These are phyloP conservation scores for Colletotrichum salicis DNA, from an alignment of 2,329 filamentous ascomycete genomes.

Conservation along the genomic window DNA sequence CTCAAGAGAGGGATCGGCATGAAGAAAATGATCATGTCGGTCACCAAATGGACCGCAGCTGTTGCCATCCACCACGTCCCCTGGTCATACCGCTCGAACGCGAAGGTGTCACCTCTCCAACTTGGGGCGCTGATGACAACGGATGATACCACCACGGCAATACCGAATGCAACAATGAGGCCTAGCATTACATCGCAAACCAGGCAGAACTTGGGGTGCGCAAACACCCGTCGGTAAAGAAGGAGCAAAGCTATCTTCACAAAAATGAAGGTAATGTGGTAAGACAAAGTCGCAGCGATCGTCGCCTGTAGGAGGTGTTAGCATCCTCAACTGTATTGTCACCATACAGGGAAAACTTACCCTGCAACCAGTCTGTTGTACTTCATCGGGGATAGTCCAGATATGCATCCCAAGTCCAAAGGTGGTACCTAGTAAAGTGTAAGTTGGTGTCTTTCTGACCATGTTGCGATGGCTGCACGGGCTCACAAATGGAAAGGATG, in stretches of 20 bases:
- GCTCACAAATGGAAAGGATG: slow-evolving; percentile 7
- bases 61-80: slow-evolving; percentile 20
- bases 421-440: slow-evolving; percentile 1
- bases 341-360: neutral
- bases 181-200: slow-evolving; percentile 24
- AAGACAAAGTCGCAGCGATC: slow-evolving; percentile 15
- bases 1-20: slow-evolving; percentile 27
- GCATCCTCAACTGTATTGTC: neutral
- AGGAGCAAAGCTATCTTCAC: slow-evolving; percentile 28
- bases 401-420: slow-evolving; percentile 11
- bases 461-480: too few species aligned
- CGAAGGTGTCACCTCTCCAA: slow-evolving; percentile 16
- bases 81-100: slow-evolving; percentile 2
- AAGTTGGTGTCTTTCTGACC: neutral
- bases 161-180: slow-evolving; percentile 21
- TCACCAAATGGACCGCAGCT: slow-evolving; percentile 12
- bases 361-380: neutral
- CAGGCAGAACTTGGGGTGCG: neutral
- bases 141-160: slow-evolving; percentile 15
- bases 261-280: slow-evolving; percentile 20
- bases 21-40: slow-evolving; percentile 28
- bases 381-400: slow-evolving; percentile 5
- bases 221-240: slow-evolving; percentile 24
- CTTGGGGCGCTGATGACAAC: slow-evolving; percentile 7
- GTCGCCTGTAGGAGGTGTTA: slow-evolving; percentile 2